phyloP scores from a whole-genome alignment of 768 basidiomycete genomes.

The Rhizopogon vinicolor region DNA sequence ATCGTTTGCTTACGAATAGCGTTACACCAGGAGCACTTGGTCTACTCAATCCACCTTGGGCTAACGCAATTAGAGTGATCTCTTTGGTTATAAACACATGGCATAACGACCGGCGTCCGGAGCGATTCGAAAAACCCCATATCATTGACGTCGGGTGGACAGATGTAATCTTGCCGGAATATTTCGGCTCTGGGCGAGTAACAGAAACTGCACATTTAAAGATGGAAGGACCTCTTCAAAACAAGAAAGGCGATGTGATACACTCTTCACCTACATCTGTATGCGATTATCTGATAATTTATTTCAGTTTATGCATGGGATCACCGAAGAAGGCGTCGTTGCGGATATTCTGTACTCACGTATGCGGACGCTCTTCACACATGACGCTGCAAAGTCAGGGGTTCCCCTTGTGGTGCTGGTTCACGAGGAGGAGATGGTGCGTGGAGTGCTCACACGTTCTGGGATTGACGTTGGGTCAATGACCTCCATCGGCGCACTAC shows the following conservation, averaged over 20 bases:
- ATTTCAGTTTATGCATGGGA: constrained; percentile 11
- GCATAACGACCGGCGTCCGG: constrained; percentile 27
- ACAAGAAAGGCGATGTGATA: constrained; percentile 13
- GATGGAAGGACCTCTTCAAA: constrained; percentile 3
- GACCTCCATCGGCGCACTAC: constrained; percentile 26
- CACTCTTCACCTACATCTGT: neutral
- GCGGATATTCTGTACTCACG: constrained; percentile 7
- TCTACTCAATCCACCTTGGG: constrained; percentile 28
- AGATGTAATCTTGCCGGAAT: constrained; percentile 27
- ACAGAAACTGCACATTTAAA: constrained; percentile 16
- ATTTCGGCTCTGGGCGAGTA: constrained; percentile 14
- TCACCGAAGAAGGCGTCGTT: constrained; percentile 2
- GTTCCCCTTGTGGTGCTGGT: constrained; percentile 44
- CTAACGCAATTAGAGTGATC: constrained; percentile 24
- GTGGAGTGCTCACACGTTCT: constrained; percentile 34
- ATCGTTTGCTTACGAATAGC: constrained; percentile 21
- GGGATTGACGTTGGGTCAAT: constrained; percentile 39
- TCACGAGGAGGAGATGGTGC: constrained; percentile 34
- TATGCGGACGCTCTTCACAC: constrained; percentile 16
- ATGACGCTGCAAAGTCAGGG: constrained; percentile 12
- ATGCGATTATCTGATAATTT: constrained; percentile 1
- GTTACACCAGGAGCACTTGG: constrained; percentile 26
- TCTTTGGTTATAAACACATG: constrained; percentile 35
- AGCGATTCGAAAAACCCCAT: constrained; percentile 27
- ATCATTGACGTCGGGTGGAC: constrained; percentile 40